These are phyloP conservation scores for Cercis canadensis DNA, from an alignment of 306 rosid species.

Conservation along the genomic window DNA sequence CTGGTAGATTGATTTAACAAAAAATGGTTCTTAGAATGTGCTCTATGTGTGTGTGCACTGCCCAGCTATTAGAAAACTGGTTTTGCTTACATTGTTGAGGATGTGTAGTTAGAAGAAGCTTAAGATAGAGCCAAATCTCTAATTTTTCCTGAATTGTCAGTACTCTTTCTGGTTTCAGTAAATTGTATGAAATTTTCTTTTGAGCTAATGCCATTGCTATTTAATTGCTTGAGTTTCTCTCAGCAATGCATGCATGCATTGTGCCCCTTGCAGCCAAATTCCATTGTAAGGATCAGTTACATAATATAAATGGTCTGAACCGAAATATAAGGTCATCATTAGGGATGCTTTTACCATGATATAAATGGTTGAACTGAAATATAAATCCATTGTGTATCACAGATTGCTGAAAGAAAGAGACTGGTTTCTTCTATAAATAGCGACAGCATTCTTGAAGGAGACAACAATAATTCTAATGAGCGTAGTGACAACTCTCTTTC, in stretches of 20 bases:
- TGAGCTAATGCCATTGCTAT: neutral
- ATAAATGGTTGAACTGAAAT: neutral
- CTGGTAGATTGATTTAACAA: neutral
- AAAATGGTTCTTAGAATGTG: conserved; percentile 4
- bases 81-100: neutral
- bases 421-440: conserved; percentile 63
- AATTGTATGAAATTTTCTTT: neutral
- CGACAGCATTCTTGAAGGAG: conserved; percentile 47
- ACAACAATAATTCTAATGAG: conserved; percentile 42
- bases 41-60: neutral
- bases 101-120: neutral
- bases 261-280: neutral
- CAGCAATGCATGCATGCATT: neutral
- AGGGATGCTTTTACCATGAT: neutral
- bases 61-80: neutral
- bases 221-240: neutral
- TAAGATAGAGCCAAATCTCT: neutral
- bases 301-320: conserved; percentile 12
- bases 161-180: neutral
- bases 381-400: conserved; percentile 19
- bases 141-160: neutral
- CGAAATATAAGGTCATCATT: neutral
- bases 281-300: neutral
- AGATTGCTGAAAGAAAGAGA: conserved; percentile 91
- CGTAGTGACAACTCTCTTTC: conserved; percentile 38